Percentiles rank a stretch among this genome's conserved stretches.
phyloP scores from a whole-genome alignment of 2,329 filamentous ascomycete species.

The Cordyceps cicadae region DNA sequence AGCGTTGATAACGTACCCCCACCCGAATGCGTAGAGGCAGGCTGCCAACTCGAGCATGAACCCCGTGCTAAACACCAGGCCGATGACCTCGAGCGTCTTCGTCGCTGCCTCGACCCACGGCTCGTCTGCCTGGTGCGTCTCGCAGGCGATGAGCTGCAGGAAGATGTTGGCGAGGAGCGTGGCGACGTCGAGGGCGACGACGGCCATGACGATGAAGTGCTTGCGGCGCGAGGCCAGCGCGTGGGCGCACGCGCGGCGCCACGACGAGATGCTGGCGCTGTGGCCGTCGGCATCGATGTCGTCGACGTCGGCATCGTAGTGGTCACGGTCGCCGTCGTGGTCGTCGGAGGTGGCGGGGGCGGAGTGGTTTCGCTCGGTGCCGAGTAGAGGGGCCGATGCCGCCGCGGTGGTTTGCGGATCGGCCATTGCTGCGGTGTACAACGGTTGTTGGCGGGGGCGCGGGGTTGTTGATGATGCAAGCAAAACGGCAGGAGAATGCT shows the following conservation, averaged over 20 bases:
- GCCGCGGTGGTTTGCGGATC: not conserved
- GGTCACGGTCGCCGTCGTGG: not conserved
- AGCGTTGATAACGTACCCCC: constrained; percentile 33
- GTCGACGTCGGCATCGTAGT: not conserved
- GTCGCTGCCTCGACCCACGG: constrained; percentile 33
- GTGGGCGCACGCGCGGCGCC: not conserved
- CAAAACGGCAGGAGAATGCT: too few species aligned
- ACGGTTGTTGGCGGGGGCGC: too few species aligned
- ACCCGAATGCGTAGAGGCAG: constrained; percentile 54
- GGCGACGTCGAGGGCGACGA: constrained; percentile 38
- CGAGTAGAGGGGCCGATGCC: constrained; percentile 2
- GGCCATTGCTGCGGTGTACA: not conserved
- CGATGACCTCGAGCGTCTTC: constrained; percentile 38
- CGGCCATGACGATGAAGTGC: constrained; percentile 35
- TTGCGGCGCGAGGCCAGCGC: constrained; percentile 31
- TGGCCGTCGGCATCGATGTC: not conserved
- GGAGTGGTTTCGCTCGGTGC: not conserved
- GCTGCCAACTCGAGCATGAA: constrained; percentile 56
- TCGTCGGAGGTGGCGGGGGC: not conserved
- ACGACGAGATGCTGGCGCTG: not conserved
- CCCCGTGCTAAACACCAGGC: constrained; percentile 52
- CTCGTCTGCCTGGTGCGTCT: constrained; percentile 31
- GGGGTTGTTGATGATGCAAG: too few species aligned
- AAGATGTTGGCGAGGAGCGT: constrained; percentile 40
- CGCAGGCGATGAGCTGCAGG: constrained; percentile 40